phyloP scores from a whole-genome alignment of 352 stramenopile genomes.

The Plasmopara halstedii region DNA sequence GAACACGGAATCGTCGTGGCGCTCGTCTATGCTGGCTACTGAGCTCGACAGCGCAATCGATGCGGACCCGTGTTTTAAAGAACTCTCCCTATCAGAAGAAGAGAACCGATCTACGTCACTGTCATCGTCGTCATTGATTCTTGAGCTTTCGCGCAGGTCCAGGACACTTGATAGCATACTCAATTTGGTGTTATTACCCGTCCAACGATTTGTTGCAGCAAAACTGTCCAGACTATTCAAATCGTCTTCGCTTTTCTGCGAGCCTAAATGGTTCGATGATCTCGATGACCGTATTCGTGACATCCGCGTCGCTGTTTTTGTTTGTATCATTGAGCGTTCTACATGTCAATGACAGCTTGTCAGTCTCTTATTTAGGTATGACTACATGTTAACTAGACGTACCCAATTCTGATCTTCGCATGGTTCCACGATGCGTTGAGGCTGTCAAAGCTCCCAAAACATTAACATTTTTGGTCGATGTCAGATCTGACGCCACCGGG shows the following conservation, averaged over 20 bases:
- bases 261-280: background rate
- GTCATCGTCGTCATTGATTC: conserved; percentile 28
- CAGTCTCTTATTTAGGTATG: conserved; percentile 3
- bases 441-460: background rate
- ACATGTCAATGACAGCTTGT: conserved; percentile 9
- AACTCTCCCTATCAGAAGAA: conserved; percentile 11
- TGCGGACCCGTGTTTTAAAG: conserved; percentile 5
- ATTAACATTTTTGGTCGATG: conserved; percentile 6
- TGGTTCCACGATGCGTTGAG: conserved; percentile 20
- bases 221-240: conserved; percentile 15
- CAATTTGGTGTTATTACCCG: conserved; percentile 20
- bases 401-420: conserved; percentile 31
- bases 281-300: conserved; percentile 11
- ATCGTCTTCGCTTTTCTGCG: conserved; percentile 13
- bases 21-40: conserved; percentile 15
- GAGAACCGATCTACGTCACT: conserved; percentile 6
- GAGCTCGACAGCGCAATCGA: conserved; percentile 19
- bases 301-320: conserved; percentile 7
- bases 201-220: conserved; percentile 8
- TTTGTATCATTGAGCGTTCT: conserved; percentile 25
- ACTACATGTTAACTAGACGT: conserved; percentile 5
- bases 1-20: conserved; percentile 17
- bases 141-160: conserved; percentile 32
- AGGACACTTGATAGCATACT: conserved; percentile 22
- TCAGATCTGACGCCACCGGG: conserved; percentile 11